Conservation (phyloP, 2,329 filamentous ascomycete genomes). For the Ophiostoma novo-ulmi region DNA sequence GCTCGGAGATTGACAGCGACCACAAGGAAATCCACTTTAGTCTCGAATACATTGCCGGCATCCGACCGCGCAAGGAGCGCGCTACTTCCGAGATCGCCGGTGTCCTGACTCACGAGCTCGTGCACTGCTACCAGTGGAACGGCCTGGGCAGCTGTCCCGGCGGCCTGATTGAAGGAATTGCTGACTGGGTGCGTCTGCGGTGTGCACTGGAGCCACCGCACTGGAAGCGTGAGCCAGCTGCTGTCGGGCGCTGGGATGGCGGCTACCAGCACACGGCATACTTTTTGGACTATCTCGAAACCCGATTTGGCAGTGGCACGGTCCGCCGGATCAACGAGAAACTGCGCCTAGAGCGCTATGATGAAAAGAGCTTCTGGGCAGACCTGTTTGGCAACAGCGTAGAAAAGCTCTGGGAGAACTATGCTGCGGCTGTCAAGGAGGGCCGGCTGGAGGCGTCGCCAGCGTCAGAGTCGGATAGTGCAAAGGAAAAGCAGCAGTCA, state of each 20-base stretch:
- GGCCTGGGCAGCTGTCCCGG: conserved; percentile 57
- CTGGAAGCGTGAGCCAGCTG: conserved; percentile 59
- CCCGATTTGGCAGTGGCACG: conserved; percentile 54
- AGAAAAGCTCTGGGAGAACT: conserved; percentile 68
- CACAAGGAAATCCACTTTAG: conserved; percentile 94
- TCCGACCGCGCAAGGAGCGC: conserved; percentile 39
- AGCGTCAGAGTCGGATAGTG: neutral
- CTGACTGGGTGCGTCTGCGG: conserved; percentile 83
- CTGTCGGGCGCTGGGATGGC: conserved; percentile 65
- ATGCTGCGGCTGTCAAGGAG: conserved; percentile 42
- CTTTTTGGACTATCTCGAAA: conserved; percentile 82
- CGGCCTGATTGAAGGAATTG: conserved; percentile 84
- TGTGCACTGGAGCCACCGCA: conserved; percentile 71
- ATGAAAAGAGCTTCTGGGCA: conserved; percentile 62
- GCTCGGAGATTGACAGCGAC: conserved; percentile 69
- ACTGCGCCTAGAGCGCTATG: conserved; percentile 58
- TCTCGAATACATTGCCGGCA: conserved; percentile 62
- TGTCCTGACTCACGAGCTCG: conserved; percentile 85
- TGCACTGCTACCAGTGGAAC: conserved; percentile 89
- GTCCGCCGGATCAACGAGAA: conserved; percentile 62
- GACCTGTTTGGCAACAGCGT: conserved; percentile 62
- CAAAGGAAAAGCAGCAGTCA: neutral
- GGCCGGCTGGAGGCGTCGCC: conserved; percentile 17
- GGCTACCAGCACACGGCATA: conserved; percentile 90
- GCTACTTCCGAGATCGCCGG: conserved; percentile 64